Evolutionary conservation across 257 asterid genomes (phyloP).

Genomic region (Orobanche coerulescens): DNA sequence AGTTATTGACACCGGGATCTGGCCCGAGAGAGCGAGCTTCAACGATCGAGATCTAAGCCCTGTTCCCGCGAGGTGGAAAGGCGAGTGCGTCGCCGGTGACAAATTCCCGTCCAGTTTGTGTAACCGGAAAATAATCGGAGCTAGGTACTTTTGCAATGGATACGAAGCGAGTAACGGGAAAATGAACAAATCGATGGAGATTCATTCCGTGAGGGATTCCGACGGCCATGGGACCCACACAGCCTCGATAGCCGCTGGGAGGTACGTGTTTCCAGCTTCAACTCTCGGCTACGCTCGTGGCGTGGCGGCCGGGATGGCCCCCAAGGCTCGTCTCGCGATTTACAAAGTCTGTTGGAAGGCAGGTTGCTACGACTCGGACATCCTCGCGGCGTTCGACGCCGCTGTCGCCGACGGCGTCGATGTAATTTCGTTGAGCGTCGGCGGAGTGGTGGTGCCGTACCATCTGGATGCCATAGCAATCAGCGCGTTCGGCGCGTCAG

Average conservation of each 20-base stretch:
- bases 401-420: conserved; percentile 89
- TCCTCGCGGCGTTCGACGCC: conserved; percentile 78
- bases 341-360: conserved; percentile 84
- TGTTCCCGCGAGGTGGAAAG: conserved; percentile 69
- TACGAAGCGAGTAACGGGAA: conserved; percentile 70
- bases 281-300: conserved; percentile 84
- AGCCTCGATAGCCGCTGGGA: conserved; percentile 93
- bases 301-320: conserved; percentile 93
- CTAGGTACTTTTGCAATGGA: conserved; percentile 52
- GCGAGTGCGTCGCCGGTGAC: conserved; percentile 46
- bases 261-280: conserved; percentile 78
- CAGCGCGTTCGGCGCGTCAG: conserved; percentile 64
- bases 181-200: conserved; percentile 65
- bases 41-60: conserved; percentile 59
- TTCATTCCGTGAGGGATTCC: conserved; percentile 69
- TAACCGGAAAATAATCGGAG: conserved; percentile 80
- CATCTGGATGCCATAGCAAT: conserved; percentile 74
- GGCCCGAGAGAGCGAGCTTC: conserved; percentile 90
- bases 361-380: conserved; percentile 86
- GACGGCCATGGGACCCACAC: conserved; percentile 98
- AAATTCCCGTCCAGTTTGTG: conserved; percentile 51
- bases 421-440: conserved; percentile 75
- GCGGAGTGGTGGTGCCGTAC: conserved; percentile 84
- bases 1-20: conserved; percentile 88
- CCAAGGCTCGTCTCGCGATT: conserved; percentile 81